Conservation (phyloP, 208 protist genomes). For the Borovskyia barvae region DNA sequence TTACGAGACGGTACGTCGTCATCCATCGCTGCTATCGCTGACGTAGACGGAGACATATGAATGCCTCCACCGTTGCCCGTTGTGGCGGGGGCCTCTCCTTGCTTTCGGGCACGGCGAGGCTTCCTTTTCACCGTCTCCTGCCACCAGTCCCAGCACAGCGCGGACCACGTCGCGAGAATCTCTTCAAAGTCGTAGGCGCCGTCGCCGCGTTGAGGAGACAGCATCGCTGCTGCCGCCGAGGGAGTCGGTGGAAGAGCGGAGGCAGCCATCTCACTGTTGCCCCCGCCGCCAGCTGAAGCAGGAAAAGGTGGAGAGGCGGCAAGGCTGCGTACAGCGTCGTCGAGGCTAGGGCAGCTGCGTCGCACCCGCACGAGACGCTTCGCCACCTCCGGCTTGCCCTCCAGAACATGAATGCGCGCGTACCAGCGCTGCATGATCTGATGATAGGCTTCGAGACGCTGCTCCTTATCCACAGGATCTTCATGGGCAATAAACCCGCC, state of each 20-base stretch:
- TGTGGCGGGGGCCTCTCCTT: slow-evolving; percentile 12
- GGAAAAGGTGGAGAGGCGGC: too few species aligned
- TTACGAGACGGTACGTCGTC: slow-evolving; percentile 12
- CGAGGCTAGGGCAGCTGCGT: slow-evolving; percentile 25
- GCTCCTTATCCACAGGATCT: slow-evolving; percentile 27
- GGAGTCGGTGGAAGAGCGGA: not conserved
- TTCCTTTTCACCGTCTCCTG: slow-evolving; percentile 35
- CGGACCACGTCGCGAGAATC: slow-evolving; percentile 20
- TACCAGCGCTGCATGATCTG: slow-evolving; percentile 48
- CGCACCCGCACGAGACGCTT: slow-evolving; percentile 25
- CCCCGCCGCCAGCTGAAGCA: slow-evolving; percentile 14
- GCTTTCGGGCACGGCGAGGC: slow-evolving; percentile 28
- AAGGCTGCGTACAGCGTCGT: slow-evolving; percentile 22
- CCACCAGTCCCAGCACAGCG: slow-evolving; percentile 35
- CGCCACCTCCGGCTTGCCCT: slow-evolving; percentile 30
- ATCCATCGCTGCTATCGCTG: slow-evolving; percentile 9
- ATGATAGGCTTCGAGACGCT: slow-evolving; percentile 39
- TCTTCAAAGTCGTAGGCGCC: slow-evolving; percentile 20
- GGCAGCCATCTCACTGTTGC: slow-evolving; percentile 5
- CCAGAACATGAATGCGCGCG: slow-evolving; percentile 44
- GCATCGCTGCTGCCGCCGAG: not conserved
- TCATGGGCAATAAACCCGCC: slow-evolving; percentile 22
- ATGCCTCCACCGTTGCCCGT: not conserved
- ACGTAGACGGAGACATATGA: slow-evolving; percentile 16
- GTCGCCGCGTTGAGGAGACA: slow-evolving; percentile 9